These are phyloP conservation scores for Camillea tinctor DNA, from an alignment of 2,329 filamentous ascomycete genomes.

Conservation along the genomic window DNA sequence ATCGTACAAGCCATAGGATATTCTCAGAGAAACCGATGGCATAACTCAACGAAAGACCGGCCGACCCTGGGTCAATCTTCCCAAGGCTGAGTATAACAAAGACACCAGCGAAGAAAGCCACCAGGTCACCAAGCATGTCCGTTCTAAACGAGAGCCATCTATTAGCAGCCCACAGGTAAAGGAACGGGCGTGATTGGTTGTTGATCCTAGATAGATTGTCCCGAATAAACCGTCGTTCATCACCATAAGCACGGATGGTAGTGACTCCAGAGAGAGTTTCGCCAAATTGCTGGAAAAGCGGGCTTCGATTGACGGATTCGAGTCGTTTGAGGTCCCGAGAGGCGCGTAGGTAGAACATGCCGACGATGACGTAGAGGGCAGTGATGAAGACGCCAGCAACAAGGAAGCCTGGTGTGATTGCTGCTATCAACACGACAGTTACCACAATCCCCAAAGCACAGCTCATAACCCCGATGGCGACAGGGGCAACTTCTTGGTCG, in stretches of 20 bases:
- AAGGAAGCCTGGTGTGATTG: conserved; percentile 87
- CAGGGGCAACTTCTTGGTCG: conserved; percentile 92
- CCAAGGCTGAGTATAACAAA: conserved; percentile 86
- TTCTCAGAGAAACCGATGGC: conserved; percentile 97
- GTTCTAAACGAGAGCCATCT: conserved; percentile 94
- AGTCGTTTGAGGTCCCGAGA: conserved; percentile 95
- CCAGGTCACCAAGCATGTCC: conserved; percentile 84
- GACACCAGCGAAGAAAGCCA: conserved; percentile 88
- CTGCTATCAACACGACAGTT: conserved; percentile 81
- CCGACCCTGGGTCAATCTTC: conserved; percentile 82
- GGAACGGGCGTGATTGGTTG: conserved; percentile 86
- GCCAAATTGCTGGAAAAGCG: conserved; percentile 95
- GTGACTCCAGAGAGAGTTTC: conserved; percentile 94
- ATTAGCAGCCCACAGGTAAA: conserved; percentile 95
- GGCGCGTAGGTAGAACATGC: conserved; percentile 83
- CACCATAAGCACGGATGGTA: conserved; percentile 94
- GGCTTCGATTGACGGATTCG: conserved; percentile 91
- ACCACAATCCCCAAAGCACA: conserved; percentile 69
- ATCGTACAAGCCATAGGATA: conserved; percentile 89
- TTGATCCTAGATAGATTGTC: conserved; percentile 90
- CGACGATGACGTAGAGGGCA: conserved; percentile 76
- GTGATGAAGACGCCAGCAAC: conserved; percentile 85
- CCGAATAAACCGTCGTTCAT: conserved; percentile 87
- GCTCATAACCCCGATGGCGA: conserved; percentile 75
- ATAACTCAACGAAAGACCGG: conserved; percentile 91